phyloP scores from a whole-genome alignment of 2,329 filamentous ascomycete species.

The Teratosphaeria gauchensis region DNA sequence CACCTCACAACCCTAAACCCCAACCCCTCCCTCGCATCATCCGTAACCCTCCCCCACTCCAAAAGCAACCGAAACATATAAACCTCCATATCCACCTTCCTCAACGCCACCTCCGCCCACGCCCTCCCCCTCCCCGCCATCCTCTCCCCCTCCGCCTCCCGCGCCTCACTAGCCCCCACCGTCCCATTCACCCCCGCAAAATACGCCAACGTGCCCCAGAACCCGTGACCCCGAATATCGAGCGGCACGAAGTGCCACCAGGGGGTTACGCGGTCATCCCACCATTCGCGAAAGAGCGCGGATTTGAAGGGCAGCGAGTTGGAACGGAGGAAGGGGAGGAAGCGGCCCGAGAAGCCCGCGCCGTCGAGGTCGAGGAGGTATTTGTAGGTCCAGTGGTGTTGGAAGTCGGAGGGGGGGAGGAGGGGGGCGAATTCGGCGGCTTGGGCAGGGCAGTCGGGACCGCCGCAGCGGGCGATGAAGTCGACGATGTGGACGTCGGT shows the following conservation, averaged over 20 bases:
- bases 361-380: conserved; percentile 67
- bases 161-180: conserved; percentile 38
- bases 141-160: conserved; percentile 48
- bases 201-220: conserved; percentile 66
- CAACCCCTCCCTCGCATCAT: conserved; percentile 47
- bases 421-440: conserved; percentile 42
- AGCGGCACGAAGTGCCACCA: conserved; percentile 78
- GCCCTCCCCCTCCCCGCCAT: conserved; percentile 56
- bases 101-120: conserved; percentile 55
- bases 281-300: conserved; percentile 70
- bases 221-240: conserved; percentile 60
- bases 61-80: conserved; percentile 70
- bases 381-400: conserved; percentile 53
- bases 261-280: conserved; percentile 60
- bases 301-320: conserved; percentile 60
- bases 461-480: conserved; percentile 46
- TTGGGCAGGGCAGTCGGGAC: conserved; percentile 45
- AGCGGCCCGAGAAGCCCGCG: conserved; percentile 54
- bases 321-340: conserved; percentile 57
- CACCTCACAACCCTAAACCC: conserved; percentile 13
- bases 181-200: conserved; percentile 52
- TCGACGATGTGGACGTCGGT: conserved; percentile 52
- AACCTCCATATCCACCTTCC: conserved; percentile 67
- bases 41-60: conserved; percentile 64
- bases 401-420: conserved; percentile 40